These are phyloP conservation scores for Ramaria sp. DNA, from an alignment of 768 basidiomycete species.

Conservation along the genomic window DNA sequence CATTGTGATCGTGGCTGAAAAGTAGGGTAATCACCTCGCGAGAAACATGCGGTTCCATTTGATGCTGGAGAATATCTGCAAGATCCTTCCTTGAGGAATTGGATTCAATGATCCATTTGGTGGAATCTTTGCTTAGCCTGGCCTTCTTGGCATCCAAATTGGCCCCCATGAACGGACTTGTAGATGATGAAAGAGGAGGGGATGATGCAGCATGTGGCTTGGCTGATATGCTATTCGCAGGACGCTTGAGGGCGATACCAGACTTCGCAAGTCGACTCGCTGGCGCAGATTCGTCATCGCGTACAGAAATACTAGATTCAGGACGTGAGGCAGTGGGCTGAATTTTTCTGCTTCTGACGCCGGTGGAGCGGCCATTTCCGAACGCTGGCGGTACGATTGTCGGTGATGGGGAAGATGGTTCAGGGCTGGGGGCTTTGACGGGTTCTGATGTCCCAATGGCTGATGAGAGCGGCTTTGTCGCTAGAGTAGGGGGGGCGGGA, in stretches of 20 bases:
- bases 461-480: constrained; percentile 14
- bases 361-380: constrained; percentile 37
- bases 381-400: constrained; percentile 24
- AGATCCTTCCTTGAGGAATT: constrained; percentile 80
- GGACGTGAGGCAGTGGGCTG: constrained; percentile 41
- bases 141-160: constrained; percentile 54
- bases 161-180: constrained; percentile 34
- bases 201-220: constrained; percentile 24
- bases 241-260: constrained; percentile 35
- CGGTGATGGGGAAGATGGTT: constrained; percentile 27
- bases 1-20: constrained; percentile 94
- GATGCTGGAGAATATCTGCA: constrained; percentile 71
- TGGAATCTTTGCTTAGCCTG: constrained; percentile 63
- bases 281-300: constrained; percentile 22
- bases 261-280: constrained; percentile 25
- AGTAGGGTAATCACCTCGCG: constrained; percentile 65
- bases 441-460: constrained; percentile 18
- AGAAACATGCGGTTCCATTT: constrained; percentile 82
- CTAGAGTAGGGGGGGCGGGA: constrained; percentile 17
- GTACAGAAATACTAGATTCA: constrained; percentile 29
- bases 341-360: constrained; percentile 65
- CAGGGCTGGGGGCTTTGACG: constrained; percentile 31
- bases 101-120: constrained; percentile 78
- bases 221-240: constrained; percentile 24
- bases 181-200: constrained; percentile 24